These are phyloP conservation scores for Volvox africanus DNA, from an alignment of 139 green algal genomes.

Conservation along the genomic window DNA sequence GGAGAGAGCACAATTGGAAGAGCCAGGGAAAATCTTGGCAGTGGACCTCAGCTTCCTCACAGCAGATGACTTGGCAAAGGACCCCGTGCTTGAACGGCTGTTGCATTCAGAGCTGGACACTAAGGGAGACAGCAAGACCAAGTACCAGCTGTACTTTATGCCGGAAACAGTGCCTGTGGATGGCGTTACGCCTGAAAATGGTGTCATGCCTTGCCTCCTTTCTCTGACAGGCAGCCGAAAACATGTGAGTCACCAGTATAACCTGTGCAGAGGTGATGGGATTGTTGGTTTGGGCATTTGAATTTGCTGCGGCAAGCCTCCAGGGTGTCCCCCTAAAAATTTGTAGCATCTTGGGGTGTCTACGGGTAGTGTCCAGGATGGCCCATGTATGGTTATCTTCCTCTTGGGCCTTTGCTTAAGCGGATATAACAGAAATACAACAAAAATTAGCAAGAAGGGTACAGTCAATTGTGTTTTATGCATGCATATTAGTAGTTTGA, in stretches of 20 bases:
- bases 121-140: not conserved
- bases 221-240: slow-evolving; percentile 17
- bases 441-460: too few relatives aligned
- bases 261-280: too few relatives aligned
- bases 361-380: too few relatives aligned
- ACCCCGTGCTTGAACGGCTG: not conserved
- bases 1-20: not conserved
- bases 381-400: too few relatives aligned
- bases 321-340: too few relatives aligned
- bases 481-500: too few relatives aligned
- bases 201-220: not conserved
- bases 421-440: not conserved
- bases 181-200: not conserved
- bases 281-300: too few relatives aligned
- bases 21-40: not conserved
- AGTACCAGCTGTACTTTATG: slow-evolving; percentile 1
- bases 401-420: not conserved
- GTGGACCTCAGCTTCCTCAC: not conserved
- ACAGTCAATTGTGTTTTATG: too few relatives aligned
- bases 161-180: not conserved
- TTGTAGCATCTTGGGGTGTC: too few relatives aligned
- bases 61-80: not conserved
- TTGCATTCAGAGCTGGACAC: not conserved
- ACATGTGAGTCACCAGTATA: not conserved
- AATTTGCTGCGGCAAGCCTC: too few relatives aligned